phyloP scores from a whole-genome alignment of 257 asterid genomes.

The Solanum pinnatisectum region DNA sequence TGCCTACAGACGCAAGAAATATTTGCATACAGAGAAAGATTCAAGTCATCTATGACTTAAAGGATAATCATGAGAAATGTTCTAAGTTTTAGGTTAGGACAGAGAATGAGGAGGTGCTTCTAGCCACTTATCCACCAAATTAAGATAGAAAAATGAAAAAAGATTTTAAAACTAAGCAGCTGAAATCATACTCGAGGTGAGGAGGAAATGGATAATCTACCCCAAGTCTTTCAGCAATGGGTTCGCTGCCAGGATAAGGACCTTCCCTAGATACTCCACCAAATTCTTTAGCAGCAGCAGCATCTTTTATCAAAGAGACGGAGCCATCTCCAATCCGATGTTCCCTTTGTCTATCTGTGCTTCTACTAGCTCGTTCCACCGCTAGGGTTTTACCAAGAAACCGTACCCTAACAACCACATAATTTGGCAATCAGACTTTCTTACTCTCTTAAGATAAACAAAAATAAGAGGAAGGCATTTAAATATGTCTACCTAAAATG shows the following conservation, averaged over 20 bases:
- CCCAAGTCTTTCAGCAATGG: slow-evolving; percentile 80
- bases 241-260: slow-evolving; percentile 26
- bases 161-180: neutral
- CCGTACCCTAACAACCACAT: slow-evolving; percentile 39
- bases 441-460: neutral
- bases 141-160: neutral
- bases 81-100: neutral
- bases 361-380: slow-evolving; percentile 55
- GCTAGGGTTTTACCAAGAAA: slow-evolving; percentile 78
- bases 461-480: neutral
- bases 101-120: neutral
- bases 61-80: neutral
- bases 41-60: neutral
- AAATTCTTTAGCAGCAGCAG: slow-evolving; percentile 17
- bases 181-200: slow-evolving; percentile 68
- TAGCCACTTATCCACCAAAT: neutral
- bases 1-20: neutral
- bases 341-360: slow-evolving; percentile 25
- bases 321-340: slow-evolving; percentile 18
- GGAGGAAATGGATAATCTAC: slow-evolving; percentile 92
- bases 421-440: slow-evolving; percentile 4
- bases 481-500: neutral
- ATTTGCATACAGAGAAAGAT: neutral
- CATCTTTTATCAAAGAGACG: slow-evolving; percentile 11
- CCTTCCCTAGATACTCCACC: slow-evolving; percentile 15